Evolutionary conservation across 805 yeast genomes (phyloP), one percentile per base, ranked within the genome.

Genomic region (Ogataea thermomethanolica): DNA sequence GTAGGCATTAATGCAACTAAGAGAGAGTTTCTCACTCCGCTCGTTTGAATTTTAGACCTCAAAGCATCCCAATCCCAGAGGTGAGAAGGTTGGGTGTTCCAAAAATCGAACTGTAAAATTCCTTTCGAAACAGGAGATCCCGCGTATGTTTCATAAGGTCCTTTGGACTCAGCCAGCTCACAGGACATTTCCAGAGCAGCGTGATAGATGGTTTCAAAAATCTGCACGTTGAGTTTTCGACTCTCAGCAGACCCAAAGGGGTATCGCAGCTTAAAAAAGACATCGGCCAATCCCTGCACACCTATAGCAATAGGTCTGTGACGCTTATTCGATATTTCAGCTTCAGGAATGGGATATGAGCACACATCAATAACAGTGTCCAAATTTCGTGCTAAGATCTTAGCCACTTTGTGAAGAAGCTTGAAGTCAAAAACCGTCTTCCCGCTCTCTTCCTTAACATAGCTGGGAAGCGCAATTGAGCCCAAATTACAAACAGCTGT

Each of bases 1-100:
- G 98, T 91, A 31, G 98, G 98, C 98, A 91, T 91, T 38, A 96
- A 93, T 1, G 95, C 97, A 25, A 90, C 85, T 12, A 90, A 62
- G 41, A 91, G 66, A 4, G 97, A 91, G 69, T 91, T 91, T 57
- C 97, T 71, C 29, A 91, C 55, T 34, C 98, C 98, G 55, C 78
- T 64, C 46, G 66, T 62, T 37, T 66, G 65, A 45, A 91, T 71
- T 29, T 76, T 66, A 8, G 65, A 67, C 64, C 84, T 88, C 53
- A 88, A 63, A 6, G 63, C 48, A 48, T 77, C 84, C 98, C 98
- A 91, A 53, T 91, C 95, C 78, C 89, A 90, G 46, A 87, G 69
- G 25, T 73, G 77, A n/a, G 84, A 65, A 22, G 98, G 96, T 43
- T 79, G 76, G 25, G 67, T 76, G 44, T 74, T 70, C 98, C 98